These are phyloP conservation scores for Trametes villosa DNA, from an alignment of 768 basidiomycete genomes.

Conservation along the genomic window DNA sequence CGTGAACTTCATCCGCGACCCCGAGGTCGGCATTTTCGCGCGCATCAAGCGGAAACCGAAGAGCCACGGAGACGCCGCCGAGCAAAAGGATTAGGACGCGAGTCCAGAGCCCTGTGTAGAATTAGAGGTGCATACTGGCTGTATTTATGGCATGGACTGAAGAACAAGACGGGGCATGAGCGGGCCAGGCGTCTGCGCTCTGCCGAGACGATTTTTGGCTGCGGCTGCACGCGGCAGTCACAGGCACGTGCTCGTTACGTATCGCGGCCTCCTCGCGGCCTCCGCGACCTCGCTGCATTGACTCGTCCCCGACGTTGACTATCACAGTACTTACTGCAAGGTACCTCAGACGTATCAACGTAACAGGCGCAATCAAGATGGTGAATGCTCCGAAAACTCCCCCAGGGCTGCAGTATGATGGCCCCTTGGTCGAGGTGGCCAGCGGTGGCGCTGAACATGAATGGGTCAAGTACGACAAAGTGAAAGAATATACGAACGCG, in stretches of 20 bases:
- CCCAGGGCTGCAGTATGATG: constrained; percentile 13
- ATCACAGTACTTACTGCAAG: not conserved
- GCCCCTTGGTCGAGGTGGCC: constrained; percentile 3
- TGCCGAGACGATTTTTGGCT: not conserved
- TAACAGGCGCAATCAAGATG: not conserved
- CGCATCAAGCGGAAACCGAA: constrained; percentile 76
- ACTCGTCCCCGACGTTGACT: not conserved
- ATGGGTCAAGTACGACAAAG: constrained; percentile 52
- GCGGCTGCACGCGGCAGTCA: constrained; percentile 8
- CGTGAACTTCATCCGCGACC: constrained; percentile 90
- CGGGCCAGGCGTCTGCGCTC: not conserved
- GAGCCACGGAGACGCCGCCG: constrained; percentile 25
- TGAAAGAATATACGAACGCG: constrained; percentile 68
- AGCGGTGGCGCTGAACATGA: constrained; percentile 22
- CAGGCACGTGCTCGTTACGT: constrained; percentile 17
- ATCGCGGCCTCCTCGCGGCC: not conserved
- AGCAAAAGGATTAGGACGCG: constrained; percentile 1
- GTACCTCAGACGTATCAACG: not conserved
- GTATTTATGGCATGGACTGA: not conserved
- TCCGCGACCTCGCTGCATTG: not conserved
- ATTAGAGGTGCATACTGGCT: too few relatives aligned
- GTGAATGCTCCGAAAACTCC: constrained; percentile 6
- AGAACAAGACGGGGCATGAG: not conserved
- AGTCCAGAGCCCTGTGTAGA: too few relatives aligned
- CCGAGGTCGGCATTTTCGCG: constrained; percentile 86